These are phyloP conservation scores for Lactarius sp. DNA, from an alignment of 768 basidiomycete species.

Conservation along the genomic window DNA sequence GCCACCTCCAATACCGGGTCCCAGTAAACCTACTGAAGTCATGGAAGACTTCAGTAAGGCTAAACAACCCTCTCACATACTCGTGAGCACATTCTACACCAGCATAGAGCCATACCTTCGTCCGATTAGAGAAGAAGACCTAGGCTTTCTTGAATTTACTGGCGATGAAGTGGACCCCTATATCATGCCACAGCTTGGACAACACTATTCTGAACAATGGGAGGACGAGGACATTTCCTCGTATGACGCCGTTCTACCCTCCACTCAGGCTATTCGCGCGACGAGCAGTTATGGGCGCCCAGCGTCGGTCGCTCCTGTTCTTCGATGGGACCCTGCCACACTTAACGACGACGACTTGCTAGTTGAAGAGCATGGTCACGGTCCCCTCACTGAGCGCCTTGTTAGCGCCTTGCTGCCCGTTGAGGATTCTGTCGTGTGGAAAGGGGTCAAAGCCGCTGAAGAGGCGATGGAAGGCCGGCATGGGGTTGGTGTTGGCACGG, in stretches of 20 bases:
- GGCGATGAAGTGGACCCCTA: conserved; percentile 90
- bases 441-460: conserved; percentile 77
- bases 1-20: conserved; percentile 65
- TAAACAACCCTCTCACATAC: conserved; percentile 69
- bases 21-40: conserved; percentile 79
- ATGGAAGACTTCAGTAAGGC: conserved; percentile 83
- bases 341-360: conserved; percentile 65
- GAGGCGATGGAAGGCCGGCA: conserved; percentile 82
- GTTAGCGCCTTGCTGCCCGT: conserved; percentile 70
- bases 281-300: conserved; percentile 31
- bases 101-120: conserved; percentile 89
- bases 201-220: conserved; percentile 89
- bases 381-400: conserved; percentile 81
- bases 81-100: conserved; percentile 75
- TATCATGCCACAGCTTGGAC: conserved; percentile 78
- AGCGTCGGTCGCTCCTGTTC: conserved; percentile 46
- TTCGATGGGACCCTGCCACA: conserved; percentile 81
- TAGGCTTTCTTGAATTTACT: conserved; percentile 87
- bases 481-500: conserved; percentile 67
- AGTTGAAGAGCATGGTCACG: conserved; percentile 76
- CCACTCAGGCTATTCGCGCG: conserved; percentile 38
- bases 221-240: conserved; percentile 78
- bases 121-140: conserved; percentile 88
- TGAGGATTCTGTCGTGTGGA: conserved; percentile 57
- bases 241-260: conserved; percentile 41